These are phyloP conservation scores for Cylindrodendrum hubeiense DNA, from an alignment of 2,329 filamentous ascomycete genomes.

Conservation along the genomic window DNA sequence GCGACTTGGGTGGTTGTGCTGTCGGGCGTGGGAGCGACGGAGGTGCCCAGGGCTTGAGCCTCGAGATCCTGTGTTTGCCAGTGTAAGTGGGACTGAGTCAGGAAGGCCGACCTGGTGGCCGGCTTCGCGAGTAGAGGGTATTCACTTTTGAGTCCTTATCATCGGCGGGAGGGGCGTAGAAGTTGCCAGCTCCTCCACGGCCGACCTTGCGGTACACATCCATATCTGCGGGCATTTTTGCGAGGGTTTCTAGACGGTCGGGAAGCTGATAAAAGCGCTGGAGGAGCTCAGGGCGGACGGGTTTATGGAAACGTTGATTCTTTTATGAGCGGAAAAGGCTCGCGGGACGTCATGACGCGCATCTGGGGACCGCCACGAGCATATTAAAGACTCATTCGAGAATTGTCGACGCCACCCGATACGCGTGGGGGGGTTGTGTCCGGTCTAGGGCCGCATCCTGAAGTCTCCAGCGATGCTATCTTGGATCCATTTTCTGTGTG, in stretches of 20 bases:
- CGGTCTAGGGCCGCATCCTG: conserved; percentile 24
- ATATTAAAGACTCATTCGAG: conserved; percentile 15
- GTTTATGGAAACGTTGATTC: background rate
- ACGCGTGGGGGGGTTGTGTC: conserved; percentile 24
- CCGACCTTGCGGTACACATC: conserved; percentile 66
- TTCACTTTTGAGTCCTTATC: conserved; percentile 56
- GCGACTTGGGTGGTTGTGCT: conserved; percentile 42
- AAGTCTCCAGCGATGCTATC: conserved; percentile 36
- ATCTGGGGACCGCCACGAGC: background rate
- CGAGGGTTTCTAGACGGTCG: background rate
- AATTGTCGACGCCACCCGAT: conserved; percentile 19
- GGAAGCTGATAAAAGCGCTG: conserved; percentile 1
- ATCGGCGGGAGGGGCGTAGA: conserved; percentile 64
- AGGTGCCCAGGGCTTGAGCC: conserved; percentile 49
- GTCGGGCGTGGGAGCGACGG: conserved; percentile 40
- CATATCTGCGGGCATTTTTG: conserved; percentile 41
- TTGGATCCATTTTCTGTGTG: conserved; percentile 41
- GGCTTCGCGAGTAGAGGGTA: background rate
- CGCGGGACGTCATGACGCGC: conserved; percentile 9
- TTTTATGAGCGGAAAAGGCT: conserved; percentile 8
- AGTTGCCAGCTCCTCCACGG: conserved; percentile 75
- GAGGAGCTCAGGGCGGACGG: background rate
- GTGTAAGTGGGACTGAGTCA: conserved; percentile 6
- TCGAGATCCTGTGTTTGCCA: conserved; percentile 52
- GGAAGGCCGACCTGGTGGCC: background rate